Percentiles rank a stretch among this genome's conserved stretches.
Conservation (phyloP, 352 stramenopile species). For the Phytophthora quininea region DNA sequence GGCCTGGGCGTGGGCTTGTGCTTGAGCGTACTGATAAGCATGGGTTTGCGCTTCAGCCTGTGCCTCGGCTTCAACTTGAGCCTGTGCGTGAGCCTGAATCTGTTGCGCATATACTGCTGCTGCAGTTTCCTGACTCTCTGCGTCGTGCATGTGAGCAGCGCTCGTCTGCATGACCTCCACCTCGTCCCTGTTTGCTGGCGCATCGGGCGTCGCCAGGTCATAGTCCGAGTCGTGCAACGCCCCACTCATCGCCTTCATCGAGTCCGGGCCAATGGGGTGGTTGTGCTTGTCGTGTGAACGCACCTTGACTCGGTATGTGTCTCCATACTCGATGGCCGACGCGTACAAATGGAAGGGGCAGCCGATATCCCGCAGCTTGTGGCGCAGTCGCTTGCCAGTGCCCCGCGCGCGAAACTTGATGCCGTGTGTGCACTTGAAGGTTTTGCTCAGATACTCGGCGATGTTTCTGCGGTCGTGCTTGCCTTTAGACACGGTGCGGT, state of each 20-base stretch:
- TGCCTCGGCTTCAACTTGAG: constrained; percentile 36
- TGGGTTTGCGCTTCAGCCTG: constrained; percentile 46
- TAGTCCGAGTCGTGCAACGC: constrained; percentile 67
- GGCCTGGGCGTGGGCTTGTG: constrained; percentile 22
- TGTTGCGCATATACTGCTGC: constrained; percentile 31
- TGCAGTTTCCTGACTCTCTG: constrained; percentile 17
- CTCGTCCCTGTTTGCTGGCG: constrained; percentile 1
- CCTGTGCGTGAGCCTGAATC: constrained; percentile 40
- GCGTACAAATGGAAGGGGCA: constrained; percentile 86
- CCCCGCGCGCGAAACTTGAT: constrained; percentile 83
- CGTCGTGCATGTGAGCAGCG: constrained; percentile 23
- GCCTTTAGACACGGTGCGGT: constrained; percentile 86
- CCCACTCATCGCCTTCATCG: constrained; percentile 56
- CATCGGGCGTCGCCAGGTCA: constrained; percentile 35
- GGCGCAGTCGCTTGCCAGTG: constrained; percentile 67
- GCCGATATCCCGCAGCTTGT: constrained; percentile 75
- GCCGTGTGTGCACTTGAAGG: constrained; percentile 85
- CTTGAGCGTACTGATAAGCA: constrained; percentile 39
- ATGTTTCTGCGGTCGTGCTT: constrained; percentile 76
- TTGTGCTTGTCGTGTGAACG: constrained; percentile 79
- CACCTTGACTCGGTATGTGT: constrained; percentile 76
- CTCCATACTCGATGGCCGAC: constrained; percentile 63
- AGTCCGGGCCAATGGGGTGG: constrained; percentile 72
- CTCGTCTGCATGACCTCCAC: constrained; percentile 4
- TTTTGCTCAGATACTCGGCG: constrained; percentile 82